These are phyloP conservation scores for Aureobasidium zeae DNA, from an alignment of 2,329 filamentous ascomycete genomes.

Conservation along the genomic window DNA sequence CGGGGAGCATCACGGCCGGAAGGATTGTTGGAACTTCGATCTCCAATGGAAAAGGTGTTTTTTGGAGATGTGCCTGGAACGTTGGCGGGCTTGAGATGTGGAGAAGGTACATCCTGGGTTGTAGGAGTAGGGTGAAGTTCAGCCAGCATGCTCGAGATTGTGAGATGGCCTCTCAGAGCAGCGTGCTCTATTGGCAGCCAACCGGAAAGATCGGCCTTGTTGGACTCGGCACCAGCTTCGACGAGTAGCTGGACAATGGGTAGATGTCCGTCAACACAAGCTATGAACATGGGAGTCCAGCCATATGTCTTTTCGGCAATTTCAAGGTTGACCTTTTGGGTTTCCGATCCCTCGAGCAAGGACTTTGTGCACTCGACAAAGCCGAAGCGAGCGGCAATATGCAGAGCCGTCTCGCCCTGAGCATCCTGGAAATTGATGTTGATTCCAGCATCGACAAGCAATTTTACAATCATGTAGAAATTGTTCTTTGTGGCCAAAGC, in stretches of 20 bases:
- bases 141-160: slow-evolving; percentile 63
- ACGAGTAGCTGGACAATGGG: slow-evolving; percentile 67
- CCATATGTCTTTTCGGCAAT: slow-evolving; percentile 73
- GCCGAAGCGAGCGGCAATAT: slow-evolving; percentile 83
- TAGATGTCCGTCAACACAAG: slow-evolving; percentile 78
- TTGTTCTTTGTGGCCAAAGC: slow-evolving; percentile 83
- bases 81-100: slow-evolving; percentile 19
- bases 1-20: slow-evolving; percentile 31
- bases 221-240: slow-evolving; percentile 65
- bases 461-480: slow-evolving; percentile 71
- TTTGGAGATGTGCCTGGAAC: slow-evolving; percentile 20
- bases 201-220: slow-evolving; percentile 70
- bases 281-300: slow-evolving; percentile 93
- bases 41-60: slow-evolving; percentile 49
- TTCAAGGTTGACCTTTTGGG: slow-evolving; percentile 67
- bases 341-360: slow-evolving; percentile 58
- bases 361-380: slow-evolving; percentile 71
- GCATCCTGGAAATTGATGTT: slow-evolving; percentile 91
- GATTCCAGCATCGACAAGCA: slow-evolving; percentile 81
- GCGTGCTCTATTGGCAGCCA: slow-evolving; percentile 95
- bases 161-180: slow-evolving; percentile 76
- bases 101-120: slow-evolving; percentile 24
- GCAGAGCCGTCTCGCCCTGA: slow-evolving; percentile 81
- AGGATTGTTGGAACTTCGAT: slow-evolving; percentile 33
- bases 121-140: slow-evolving; percentile 40